These are phyloP conservation scores for Neoboletus brunneissimus DNA, from an alignment of 768 basidiomycete genomes.

Conservation along the genomic window DNA sequence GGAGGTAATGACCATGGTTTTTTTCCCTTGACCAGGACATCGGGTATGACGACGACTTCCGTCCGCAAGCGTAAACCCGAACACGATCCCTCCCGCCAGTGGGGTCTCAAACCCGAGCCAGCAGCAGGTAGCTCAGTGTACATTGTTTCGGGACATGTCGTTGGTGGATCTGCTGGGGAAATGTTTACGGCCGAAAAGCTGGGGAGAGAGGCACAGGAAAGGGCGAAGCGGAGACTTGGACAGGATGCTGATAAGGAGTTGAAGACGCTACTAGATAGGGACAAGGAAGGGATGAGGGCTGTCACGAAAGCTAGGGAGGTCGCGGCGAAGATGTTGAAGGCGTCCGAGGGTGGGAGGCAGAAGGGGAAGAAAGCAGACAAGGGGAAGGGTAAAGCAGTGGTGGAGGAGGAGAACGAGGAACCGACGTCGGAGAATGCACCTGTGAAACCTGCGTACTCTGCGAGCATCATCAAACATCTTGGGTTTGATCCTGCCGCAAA, in stretches of 20 bases:
- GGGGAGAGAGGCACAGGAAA: constrained; percentile 79
- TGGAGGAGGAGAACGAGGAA: constrained; percentile 13
- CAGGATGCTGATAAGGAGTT: constrained; percentile 62
- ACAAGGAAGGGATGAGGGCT: constrained; percentile 65
- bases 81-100: constrained; percentile 70
- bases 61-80: constrained; percentile 49
- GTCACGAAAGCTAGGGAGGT: constrained; percentile 61
- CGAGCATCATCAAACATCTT: constrained; percentile 62
- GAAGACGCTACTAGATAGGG: constrained; percentile 56
- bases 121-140: constrained; percentile 56
- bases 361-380: constrained; percentile 16
- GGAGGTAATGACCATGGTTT: background rate
- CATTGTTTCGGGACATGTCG: constrained; percentile 75
- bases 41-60: constrained; percentile 56
- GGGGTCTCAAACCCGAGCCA: constrained; percentile 65
- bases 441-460: constrained; percentile 56
- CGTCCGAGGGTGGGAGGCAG: constrained; percentile 14
- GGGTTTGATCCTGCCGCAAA: constrained; percentile 78
- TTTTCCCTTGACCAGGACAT: constrained; percentile 49
- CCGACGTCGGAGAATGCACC: constrained; percentile 14
- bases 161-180: constrained; percentile 44
- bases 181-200: constrained; percentile 66
- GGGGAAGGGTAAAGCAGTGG: constrained; percentile 11
- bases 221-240: constrained; percentile 59
- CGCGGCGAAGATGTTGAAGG: constrained; percentile 28